Percentiles rank a stretch among this genome's conserved stretches.
phyloP scores from a whole-genome alignment of 2,329 filamentous ascomycete genomes.

The Aureobasidium vineae region DNA sequence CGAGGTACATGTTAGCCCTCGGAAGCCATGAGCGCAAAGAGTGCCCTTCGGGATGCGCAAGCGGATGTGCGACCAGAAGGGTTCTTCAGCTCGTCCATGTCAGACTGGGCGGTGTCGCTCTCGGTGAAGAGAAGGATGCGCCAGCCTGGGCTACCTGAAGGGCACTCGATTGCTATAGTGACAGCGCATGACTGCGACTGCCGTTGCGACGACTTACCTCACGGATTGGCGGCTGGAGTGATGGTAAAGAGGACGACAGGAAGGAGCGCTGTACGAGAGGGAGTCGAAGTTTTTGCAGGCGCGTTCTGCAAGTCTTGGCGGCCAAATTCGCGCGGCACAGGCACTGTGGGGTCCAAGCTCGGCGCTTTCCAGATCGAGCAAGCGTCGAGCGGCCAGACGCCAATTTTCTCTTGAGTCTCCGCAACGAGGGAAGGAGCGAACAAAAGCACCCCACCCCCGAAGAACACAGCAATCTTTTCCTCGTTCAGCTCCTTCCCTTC shows the following conservation, averaged over 20 bases:
- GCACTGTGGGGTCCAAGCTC: slow-evolving; percentile 19
- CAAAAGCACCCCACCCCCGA: slow-evolving; percentile 24
- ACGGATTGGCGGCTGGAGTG: slow-evolving; percentile 26
- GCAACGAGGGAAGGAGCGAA: slow-evolving; percentile 18
- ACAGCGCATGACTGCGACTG: not conserved
- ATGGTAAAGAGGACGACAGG: slow-evolving; percentile 13
- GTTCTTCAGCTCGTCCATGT: slow-evolving; percentile 65
- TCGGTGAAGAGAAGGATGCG: slow-evolving; percentile 42
- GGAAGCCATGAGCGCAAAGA: slow-evolving; percentile 66
- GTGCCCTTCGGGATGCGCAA: slow-evolving; percentile 54
- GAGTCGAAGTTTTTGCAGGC: slow-evolving; percentile 28
- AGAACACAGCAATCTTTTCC: slow-evolving; percentile 16
- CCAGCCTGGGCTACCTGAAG: slow-evolving; percentile 52
- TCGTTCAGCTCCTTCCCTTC: slow-evolving; percentile 4
- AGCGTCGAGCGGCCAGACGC: slow-evolving; percentile 21
- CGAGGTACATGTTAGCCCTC: slow-evolving; percentile 56
- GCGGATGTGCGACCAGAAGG: slow-evolving; percentile 42
- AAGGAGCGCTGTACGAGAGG: not conserved
- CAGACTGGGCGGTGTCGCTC: slow-evolving; percentile 48
- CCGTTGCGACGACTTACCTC: slow-evolving; percentile 39
- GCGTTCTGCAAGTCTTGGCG: slow-evolving; percentile 14
- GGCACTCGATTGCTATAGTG: slow-evolving; percentile 42
- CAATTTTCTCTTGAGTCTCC: slow-evolving; percentile 8
- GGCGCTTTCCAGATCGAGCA: slow-evolving; percentile 14
- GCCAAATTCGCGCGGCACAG: slow-evolving; percentile 12